Percentiles rank a stretch among this genome's conserved stretches.
These are phyloP conservation scores for Cyclospora cayetanensis DNA, from an alignment of 169 alveolate species.

Conservation along the genomic window DNA sequence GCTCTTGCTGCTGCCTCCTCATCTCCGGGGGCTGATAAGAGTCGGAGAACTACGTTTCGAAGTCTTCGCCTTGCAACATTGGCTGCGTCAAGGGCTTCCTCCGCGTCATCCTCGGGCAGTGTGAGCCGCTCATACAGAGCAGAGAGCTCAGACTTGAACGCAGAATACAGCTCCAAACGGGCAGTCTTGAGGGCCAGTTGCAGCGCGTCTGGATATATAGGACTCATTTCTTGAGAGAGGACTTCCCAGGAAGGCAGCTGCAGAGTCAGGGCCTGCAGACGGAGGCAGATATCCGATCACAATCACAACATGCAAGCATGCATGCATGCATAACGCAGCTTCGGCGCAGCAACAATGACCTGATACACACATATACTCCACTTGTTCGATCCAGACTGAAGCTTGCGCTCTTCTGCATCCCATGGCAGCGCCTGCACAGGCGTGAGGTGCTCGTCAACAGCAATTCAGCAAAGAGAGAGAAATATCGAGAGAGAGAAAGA, in stretches of 20 bases:
- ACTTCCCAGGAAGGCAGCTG: not conserved
- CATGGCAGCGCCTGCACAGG: not conserved
- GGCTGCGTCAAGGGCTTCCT: not conserved
- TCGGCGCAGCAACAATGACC: not conserved
- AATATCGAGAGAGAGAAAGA: too few relatives aligned
- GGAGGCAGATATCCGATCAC: not conserved
- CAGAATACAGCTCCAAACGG: not conserved
- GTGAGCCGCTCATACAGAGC: constrained; percentile 1
- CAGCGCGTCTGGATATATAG: constrained; percentile 21
- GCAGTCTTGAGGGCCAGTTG: not conserved
- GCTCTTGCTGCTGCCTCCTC: not conserved
- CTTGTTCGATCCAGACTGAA: not conserved
- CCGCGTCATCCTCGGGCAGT: not conserved
- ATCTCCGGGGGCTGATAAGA: constrained; percentile 9
- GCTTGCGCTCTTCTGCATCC: not conserved
- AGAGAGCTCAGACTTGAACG: not conserved
- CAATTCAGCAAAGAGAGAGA: too few relatives aligned
- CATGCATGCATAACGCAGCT: not conserved
- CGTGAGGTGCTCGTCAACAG: not conserved
- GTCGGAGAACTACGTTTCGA: constrained; percentile 67
- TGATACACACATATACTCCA: not conserved
- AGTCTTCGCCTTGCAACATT: constrained; percentile 46
- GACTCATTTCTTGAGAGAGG: not conserved
- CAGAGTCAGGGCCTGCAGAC: constrained; percentile 22
- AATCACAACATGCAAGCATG: not conserved